Evolutionary conservation across 352 stramenopile species (phyloP).

Genomic region (Thalassiosira exigua): DNA sequence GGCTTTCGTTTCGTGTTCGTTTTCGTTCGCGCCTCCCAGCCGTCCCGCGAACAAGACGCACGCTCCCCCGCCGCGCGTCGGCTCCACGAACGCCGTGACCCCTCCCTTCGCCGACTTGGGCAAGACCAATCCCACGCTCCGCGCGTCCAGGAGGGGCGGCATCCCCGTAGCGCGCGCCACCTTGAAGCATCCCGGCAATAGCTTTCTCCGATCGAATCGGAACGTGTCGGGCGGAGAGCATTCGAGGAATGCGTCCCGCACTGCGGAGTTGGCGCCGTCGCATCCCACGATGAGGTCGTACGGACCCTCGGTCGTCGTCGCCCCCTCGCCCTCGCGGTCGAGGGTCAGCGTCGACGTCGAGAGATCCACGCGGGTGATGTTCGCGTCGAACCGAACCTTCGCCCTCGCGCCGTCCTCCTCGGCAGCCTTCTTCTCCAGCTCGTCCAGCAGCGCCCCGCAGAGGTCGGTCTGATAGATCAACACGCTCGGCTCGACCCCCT

Average conservation of each 20-base stretch:
- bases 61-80: conserved; percentile 51
- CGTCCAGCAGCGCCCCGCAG: conserved; percentile 65
- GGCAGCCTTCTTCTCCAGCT: conserved; percentile 52
- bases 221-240: conserved; percentile 42
- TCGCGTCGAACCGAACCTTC: conserved; percentile 57
- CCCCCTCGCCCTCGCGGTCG: conserved; percentile 7
- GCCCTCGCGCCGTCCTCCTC: conserved; percentile 10
- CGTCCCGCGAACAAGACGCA: conserved; percentile 75
- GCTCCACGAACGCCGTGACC: conserved; percentile 75
- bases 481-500: conserved; percentile 63
- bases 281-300: conserved; percentile 79
- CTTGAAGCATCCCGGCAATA: conserved; percentile 71
- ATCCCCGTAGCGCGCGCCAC: conserved; percentile 51
- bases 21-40: too few species aligned
- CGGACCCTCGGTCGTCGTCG: conserved; percentile 11
- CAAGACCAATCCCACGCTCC: conserved; percentile 66
- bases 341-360: conserved; percentile 29
- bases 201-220: conserved; percentile 4
- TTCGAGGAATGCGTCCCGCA: conserved; percentile 50
- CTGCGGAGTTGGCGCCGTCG: conserved; percentile 78
- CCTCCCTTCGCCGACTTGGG: conserved; percentile 44
- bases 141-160: conserved; percentile 61
- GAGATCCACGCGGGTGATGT: conserved; percentile 54
- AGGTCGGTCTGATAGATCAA: conserved; percentile 80
- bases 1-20: background rate